phyloP scores from a whole-genome alignment of 2,329 filamentous ascomycete genomes.

The Coleophoma crateriformis region DNA sequence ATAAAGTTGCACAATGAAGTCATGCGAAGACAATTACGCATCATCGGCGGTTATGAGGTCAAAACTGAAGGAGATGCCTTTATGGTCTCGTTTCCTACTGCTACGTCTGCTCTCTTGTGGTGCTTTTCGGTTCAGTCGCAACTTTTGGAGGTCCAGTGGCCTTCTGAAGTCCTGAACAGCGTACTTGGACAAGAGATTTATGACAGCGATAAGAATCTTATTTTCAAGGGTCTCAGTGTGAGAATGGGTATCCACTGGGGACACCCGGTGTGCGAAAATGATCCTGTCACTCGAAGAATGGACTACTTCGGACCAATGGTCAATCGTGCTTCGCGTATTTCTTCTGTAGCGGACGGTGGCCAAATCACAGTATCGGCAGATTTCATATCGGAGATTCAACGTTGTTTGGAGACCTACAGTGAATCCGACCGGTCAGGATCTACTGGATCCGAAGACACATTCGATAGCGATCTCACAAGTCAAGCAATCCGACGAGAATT shows the following conservation, averaged over 20 bases:
- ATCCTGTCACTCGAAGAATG: constrained; percentile 96
- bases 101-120: constrained; percentile 91
- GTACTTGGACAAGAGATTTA: constrained; percentile 75
- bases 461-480: constrained; percentile 70
- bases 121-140: constrained; percentile 89
- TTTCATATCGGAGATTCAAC: constrained; percentile 93
- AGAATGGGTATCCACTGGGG: constrained; percentile 98
- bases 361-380: constrained; percentile 96
- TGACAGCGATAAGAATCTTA: constrained; percentile 80
- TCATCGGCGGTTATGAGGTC: constrained; percentile 96
- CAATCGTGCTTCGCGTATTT: constrained; percentile 92
- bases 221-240: constrained; percentile 91
- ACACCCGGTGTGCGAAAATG: constrained; percentile 86
- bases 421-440: constrained; percentile 72
- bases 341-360: constrained; percentile 88
- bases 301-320: constrained; percentile 99
- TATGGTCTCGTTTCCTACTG: constrained; percentile 97
- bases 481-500: constrained; percentile 81
- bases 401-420: constrained; percentile 82
- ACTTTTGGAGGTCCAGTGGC: constrained; percentile 87
- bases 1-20: constrained; percentile 98
- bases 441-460: constrained; percentile 65
- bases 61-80: constrained; percentile 99
- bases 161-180: constrained; percentile 84
- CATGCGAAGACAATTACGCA: constrained; percentile 86